phyloP scores from a whole-genome alignment of 208 protist genomes.

The Histomonas meleagridis region DNA sequence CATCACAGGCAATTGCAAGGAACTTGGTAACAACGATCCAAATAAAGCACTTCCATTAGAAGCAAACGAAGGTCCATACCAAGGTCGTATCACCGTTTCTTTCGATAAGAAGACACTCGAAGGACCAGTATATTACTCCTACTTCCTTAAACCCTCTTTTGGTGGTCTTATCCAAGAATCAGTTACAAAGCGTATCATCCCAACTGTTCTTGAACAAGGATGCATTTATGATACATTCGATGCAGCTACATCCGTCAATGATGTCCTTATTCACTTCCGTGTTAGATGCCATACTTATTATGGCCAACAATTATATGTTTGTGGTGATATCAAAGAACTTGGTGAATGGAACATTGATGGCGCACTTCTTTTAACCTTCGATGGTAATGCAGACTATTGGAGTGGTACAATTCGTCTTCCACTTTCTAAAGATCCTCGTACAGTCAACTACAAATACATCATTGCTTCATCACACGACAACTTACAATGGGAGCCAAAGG shows the following conservation, averaged over 20 bases:
- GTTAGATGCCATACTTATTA: not conserved
- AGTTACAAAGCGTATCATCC: not conserved
- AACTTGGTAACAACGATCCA: not conserved
- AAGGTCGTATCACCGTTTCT: too few relatives aligned
- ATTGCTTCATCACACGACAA: not conserved
- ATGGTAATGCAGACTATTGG: not conserved
- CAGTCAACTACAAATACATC: not conserved
- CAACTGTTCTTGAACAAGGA: not conserved
- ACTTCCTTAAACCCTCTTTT: not conserved
- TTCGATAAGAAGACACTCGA: too few relatives aligned
- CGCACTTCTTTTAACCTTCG: not conserved
- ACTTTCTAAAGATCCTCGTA: not conserved
- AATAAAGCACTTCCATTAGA: not conserved
- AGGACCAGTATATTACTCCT: not conserved
- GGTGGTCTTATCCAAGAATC: not conserved
- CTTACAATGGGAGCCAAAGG: not conserved
- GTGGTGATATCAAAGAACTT: not conserved
- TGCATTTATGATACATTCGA: not conserved
- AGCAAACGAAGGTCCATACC: not conserved
- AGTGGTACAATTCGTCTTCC: not conserved
- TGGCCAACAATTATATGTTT: not conserved
- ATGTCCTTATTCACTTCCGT: not conserved
- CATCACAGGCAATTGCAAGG: not conserved
- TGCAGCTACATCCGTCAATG: not conserved
- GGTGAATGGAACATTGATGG: not conserved